Conservation (phyloP, 306 rosid genomes). For the Datisca glomerata region DNA sequence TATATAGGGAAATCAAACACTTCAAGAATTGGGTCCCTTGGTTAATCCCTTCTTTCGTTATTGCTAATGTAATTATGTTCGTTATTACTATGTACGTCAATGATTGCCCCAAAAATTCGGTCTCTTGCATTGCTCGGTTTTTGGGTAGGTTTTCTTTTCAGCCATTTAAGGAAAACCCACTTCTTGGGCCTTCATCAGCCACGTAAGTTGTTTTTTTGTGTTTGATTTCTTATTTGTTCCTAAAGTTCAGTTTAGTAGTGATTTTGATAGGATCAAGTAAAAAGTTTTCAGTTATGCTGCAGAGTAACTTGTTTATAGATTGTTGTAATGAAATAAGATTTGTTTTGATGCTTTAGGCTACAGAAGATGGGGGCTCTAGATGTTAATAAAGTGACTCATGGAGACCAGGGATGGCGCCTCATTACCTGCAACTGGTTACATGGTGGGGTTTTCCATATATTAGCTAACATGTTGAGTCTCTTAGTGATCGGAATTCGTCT, state of each 20-base stretch:
- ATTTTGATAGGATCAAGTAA: no score
- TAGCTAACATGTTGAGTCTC: slow-evolving; percentile 87
- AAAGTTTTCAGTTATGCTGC: no score
- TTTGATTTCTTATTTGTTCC: no score
- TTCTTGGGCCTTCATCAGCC: slow-evolving; percentile 78
- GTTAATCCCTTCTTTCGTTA: slow-evolving; percentile 54
- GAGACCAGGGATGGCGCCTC: slow-evolving; percentile 89
- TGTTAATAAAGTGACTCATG: slow-evolving; percentile 48
- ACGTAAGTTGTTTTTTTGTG: slow-evolving; percentile 36
- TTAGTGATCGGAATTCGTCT: slow-evolving; percentile 86
- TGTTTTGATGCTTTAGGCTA: slow-evolving; percentile 43
- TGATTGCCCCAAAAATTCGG: slow-evolving; percentile 72
- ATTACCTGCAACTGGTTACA: slow-evolving; percentile 85
- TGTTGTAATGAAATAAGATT: no score
- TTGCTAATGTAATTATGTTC: slow-evolving; percentile 46
- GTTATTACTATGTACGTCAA: slow-evolving; percentile 78
- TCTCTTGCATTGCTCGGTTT: slow-evolving; percentile 60
- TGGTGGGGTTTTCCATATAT: slow-evolving; percentile 76
- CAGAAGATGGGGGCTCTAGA: slow-evolving; percentile 93
- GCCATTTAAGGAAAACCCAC: slow-evolving; percentile 85
- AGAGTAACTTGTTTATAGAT: no score
- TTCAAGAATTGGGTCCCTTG: slow-evolving; percentile 65
- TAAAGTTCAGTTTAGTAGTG: no score
- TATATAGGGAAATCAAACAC: slow-evolving; percentile 35
- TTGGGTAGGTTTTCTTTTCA: slow-evolving; percentile 80